Evolutionary conservation across 176 grass and related monocot species (phyloP), one percentile per base, ranked within the genome.

Genomic region (Eleusine indica): DNA sequence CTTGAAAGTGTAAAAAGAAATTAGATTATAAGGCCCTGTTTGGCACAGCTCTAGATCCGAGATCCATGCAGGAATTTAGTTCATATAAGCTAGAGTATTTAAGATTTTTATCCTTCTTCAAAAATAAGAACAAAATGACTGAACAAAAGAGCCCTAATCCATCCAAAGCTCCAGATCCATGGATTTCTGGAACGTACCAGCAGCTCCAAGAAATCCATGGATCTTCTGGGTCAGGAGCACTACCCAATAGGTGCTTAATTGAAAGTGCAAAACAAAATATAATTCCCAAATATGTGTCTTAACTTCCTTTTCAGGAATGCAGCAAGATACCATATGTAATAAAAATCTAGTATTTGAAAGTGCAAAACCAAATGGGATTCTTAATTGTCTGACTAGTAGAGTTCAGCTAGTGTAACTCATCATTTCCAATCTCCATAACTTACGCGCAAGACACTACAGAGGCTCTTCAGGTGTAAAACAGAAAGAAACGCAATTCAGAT

Each of bases 321-420:
- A 17, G 62, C 4, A 75, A 88, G 63, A 68, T 19, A 30, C 18
- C 67, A 35, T 3, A 69, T 74, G 30, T 19, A 38, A 18, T 19
- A 38, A 18, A 43, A 21, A 84, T 22, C 30, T 65, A 70, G 32
- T 61, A 66, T 22, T 60, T 63, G 40, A 52, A 21, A 70, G 70
- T 43, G n/a, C 21, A 83, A 38, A 52, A 87, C 16, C 77, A 71
- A 71, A 72, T 77, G 19, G 9, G 17, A 66, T 65, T 37, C 11
- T 42, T 72, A 53, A 46, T 76, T 51, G 29, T 78, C 66, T 48
- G 39, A 74, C 29, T 57, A 73, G 37, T 78, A 58, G 47, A 73
- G 25, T 79, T 44, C 64, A 77, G 22, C 67, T 44, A 84, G 46
- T 8, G 1, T 18, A 30, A 65, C 25, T 56, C 22, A 65, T 78